Evolutionary conservation across 306 rosid species (phyloP).

Genomic region (Vigna reflexopilosa): DNA sequence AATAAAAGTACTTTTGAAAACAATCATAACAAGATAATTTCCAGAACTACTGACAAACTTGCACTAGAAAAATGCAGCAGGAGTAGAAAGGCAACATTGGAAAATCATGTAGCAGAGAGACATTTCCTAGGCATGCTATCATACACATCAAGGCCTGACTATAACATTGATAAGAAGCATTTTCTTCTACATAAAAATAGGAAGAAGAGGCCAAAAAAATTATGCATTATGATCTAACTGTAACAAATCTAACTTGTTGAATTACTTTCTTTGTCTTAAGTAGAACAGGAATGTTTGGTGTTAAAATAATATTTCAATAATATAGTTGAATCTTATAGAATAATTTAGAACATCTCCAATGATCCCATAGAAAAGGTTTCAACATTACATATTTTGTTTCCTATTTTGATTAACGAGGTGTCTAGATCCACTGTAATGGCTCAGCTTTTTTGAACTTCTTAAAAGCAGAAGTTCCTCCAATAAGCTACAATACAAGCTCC

Average conservation of each 20-base stretch:
- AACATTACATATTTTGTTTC: too few relatives aligned
- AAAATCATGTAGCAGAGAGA: constrained; percentile 14
- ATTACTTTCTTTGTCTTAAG: constrained; percentile 9
- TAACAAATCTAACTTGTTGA: constrained; percentile 24
- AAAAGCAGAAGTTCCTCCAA: neutral
- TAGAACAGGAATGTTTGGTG: constrained; percentile 13
- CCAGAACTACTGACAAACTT: neutral
- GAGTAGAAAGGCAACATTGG: neutral
- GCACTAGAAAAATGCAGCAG: constrained; percentile 5
- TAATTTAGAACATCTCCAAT: too few relatives aligned
- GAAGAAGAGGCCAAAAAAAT: neutral
- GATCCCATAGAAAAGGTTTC: too few relatives aligned
- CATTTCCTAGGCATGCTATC: constrained; percentile 25
- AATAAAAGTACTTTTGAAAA: constrained; percentile 14
- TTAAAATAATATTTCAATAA: too few relatives aligned
- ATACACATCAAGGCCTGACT: constrained; percentile 10
- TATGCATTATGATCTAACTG: constrained; percentile 22
- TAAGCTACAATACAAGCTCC: neutral
- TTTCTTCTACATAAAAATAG: constrained; percentile 19
- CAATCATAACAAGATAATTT: neutral
- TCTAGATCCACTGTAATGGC: neutral
- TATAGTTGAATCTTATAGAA: too few relatives aligned
- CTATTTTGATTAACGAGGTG: neutral
- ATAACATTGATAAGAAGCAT: constrained; percentile 2
- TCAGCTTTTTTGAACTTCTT: neutral